Evolutionary conservation across 1,284 basidiomycete species (phyloP), one percentile per base, ranked within the genome.

Genomic region (Fomitiporia mediterranea): DNA sequence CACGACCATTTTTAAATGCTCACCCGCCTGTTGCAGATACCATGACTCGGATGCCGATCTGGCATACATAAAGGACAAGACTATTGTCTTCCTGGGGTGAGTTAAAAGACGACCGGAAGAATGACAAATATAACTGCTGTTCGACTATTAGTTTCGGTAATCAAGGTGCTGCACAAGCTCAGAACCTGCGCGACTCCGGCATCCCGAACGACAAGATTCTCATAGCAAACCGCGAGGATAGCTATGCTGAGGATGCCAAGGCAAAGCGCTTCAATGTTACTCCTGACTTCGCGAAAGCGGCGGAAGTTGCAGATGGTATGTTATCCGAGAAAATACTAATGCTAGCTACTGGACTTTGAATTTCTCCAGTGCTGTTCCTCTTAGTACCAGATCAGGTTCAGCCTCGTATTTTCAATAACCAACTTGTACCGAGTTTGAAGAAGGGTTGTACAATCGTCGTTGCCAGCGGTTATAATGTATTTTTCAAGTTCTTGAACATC

Each of bases 381-480:
- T 70, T 84, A 58, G 73, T 84, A 44, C 83, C 83, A 2, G 82
- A 84, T 62, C 83, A 84, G 64, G 81, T 79, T 9, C 82, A 84
- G 64, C 80, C 82, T 35, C 71, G 76, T 42, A 68, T 84, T 23
- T 84, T 83, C 69, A 84, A 84, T 62, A 70, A 75, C 52, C 68
- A 76, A 47, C 68, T 84, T 52, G 75, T 73, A 0, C 78, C 81
- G 0, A 69, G 71, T 23, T 64, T 84, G 66, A 83, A 82, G 68
- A 66, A 71, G 32, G 66, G 68, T 35, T 76, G 72, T 11, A 70
- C 75, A 4, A 76, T 84, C 57, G 79, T 84, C 8, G 74, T 84
- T 51, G 82, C 83, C 42, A 82, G 81, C 56, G 83, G 82, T 27
- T 84, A 84, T 63, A 84, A 84, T 57, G 81, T 83, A 17, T 83